A percentile compares a stretch with the other conserved stretches of the same genome.
Evolutionary conservation across 768 basidiomycete species (phyloP).

Genomic region (Antrodiella citrinella): DNA sequence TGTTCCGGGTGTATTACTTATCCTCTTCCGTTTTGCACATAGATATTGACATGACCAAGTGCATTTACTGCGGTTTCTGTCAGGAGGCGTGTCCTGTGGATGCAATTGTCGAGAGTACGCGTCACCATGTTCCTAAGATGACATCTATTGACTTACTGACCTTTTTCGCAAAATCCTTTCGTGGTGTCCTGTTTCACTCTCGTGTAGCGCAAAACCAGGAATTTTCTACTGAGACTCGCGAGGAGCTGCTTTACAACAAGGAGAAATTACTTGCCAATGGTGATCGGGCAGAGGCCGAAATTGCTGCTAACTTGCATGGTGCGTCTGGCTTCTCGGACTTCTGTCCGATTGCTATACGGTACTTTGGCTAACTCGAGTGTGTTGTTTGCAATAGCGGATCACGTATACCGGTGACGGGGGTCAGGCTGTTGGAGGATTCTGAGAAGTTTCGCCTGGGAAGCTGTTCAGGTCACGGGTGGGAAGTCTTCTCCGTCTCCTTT

Average conservation of each 20-base stretch:
- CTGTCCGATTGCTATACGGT: constrained; percentile 7
- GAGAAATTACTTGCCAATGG: constrained; percentile 97
- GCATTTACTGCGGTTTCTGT: constrained; percentile 99
- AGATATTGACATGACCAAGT: constrained; percentile 99
- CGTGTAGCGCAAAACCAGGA: constrained; percentile 89
- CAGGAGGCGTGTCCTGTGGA: constrained; percentile 99
- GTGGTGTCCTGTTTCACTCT: not conserved
- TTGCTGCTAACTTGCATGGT: constrained; percentile 90
- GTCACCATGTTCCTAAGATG: not conserved
- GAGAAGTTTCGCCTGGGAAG: constrained; percentile 1
- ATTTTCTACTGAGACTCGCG: constrained; percentile 94
- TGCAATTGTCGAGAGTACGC: constrained; percentile 96
- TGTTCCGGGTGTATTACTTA: not conserved
- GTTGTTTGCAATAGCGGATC: constrained; percentile 50
- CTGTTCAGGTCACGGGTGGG: not conserved
- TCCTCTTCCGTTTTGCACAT: constrained; percentile 10
- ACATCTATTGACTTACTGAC: constrained; percentile 3
- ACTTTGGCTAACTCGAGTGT: not conserved
- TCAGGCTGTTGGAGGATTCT: not conserved
- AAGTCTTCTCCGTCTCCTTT: not conserved
- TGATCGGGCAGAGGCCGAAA: constrained; percentile 94
- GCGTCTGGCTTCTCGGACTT: constrained; percentile 13
- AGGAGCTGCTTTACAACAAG: constrained; percentile 98
- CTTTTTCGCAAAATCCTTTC: constrained; percentile 7
- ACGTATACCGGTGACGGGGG: constrained; percentile 66